Evolutionary conservation across 805 yeast species (phyloP).

Genomic region (Monosporozyma servazzii): DNA sequence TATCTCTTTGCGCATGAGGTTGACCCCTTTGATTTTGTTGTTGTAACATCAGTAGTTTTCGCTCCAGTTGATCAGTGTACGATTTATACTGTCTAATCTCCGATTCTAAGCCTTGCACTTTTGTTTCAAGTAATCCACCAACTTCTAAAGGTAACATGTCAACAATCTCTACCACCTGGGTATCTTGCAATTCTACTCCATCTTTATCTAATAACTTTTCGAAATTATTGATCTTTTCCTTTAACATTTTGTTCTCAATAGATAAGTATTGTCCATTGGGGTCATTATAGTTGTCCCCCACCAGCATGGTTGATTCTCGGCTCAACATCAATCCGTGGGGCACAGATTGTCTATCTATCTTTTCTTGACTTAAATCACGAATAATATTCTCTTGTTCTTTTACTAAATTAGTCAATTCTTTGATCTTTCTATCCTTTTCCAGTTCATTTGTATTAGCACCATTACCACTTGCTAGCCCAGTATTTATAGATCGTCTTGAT

Average conservation of each 20-base stretch:
- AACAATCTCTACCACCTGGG: slow-evolving; percentile 49
- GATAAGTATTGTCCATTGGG: slow-evolving; percentile 37
- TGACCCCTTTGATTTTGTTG: neutral
- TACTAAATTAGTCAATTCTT: slow-evolving; percentile 48
- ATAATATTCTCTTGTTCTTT: slow-evolving; percentile 52
- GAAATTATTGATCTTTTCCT: slow-evolving; percentile 61
- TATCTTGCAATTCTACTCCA: slow-evolving; percentile 40
- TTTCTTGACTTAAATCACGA: slow-evolving; percentile 20
- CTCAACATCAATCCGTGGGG: neutral
- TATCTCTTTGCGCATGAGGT: neutral
- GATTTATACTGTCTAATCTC: slow-evolving; percentile 26
- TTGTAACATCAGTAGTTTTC: slow-evolving; percentile 6
- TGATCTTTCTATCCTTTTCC: slow-evolving; percentile 45
- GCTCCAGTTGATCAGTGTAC: slow-evolving; percentile 16
- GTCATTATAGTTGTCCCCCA: slow-evolving; percentile 3
- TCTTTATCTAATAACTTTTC: slow-evolving; percentile 56
- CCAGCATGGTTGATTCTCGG: neutral
- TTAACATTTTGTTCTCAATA: slow-evolving; percentile 56
- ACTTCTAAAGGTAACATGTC: slow-evolving; percentile 48
- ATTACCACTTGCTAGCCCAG: neutral
- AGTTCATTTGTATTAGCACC: neutral
- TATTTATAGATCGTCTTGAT: slow-evolving; percentile 26
- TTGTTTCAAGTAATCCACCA: slow-evolving; percentile 23
- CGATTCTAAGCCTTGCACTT: slow-evolving; percentile 22
- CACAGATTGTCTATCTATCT: neutral